Conservation (phyloP, 495 filamentous ascomycete species). For the Massariosphaeria phaeospora region DNA sequence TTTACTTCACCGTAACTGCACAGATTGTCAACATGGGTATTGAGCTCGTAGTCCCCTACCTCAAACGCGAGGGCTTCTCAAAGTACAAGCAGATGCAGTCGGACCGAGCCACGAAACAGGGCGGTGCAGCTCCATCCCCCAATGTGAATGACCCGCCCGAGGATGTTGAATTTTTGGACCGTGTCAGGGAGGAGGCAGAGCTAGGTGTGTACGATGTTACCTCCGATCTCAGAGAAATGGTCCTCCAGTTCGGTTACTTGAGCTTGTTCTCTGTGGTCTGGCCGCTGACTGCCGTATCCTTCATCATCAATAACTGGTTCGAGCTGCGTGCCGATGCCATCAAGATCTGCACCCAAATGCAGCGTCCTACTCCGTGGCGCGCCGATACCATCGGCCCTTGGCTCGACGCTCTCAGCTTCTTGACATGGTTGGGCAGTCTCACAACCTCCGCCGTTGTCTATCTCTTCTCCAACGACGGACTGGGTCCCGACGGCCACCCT, state of each 20-base stretch:
- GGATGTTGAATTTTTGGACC: constrained; percentile 69
- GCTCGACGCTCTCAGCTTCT: constrained; percentile 79
- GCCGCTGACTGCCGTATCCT: constrained; percentile 83
- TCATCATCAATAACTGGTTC: constrained; percentile 94
- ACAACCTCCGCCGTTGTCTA: constrained; percentile 81
- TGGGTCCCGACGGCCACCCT: constrained; percentile 57
- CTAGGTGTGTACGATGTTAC: constrained; percentile 82
- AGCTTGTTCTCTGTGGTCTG: constrained; percentile 88
- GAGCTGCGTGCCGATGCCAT: constrained; percentile 89
- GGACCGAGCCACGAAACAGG: constrained; percentile 49
- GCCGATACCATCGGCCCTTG: constrained; percentile 94
- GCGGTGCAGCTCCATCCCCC: constrained; percentile 36
- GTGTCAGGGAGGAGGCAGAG: constrained; percentile 84
- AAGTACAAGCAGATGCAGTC: constrained; percentile 69
- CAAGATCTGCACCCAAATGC: constrained; percentile 89
- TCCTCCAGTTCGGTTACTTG: constrained; percentile 81
- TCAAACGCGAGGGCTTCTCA: constrained; percentile 67
- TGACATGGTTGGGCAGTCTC: constrained; percentile 87
- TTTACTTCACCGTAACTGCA: constrained; percentile 95
- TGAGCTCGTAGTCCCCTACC: constrained; percentile 79
- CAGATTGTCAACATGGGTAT: constrained; percentile 84
- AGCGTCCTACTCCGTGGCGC: constrained; percentile 78
- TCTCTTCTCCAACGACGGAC: constrained; percentile 66
- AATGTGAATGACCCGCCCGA: constrained; percentile 58
- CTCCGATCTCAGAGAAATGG: constrained; percentile 88